A percentile compares a stretch with the other conserved stretches of the same genome.
phyloP scores from a whole-genome alignment of 352 stramenopile genomes.

The Globisporangium viniferum region DNA sequence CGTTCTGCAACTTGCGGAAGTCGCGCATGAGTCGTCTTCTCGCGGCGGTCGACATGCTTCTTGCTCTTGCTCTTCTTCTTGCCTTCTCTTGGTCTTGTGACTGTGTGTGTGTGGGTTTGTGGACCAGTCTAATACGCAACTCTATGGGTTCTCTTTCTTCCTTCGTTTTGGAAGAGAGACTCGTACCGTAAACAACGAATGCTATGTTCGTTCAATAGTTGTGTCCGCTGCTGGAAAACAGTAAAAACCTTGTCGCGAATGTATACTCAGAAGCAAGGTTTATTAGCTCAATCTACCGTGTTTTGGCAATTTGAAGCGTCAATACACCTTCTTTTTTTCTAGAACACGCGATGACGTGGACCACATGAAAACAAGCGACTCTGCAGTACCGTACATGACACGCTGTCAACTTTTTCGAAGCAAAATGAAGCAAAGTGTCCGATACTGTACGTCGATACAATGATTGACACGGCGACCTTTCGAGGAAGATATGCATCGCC shows the following conservation, averaged over 20 bases:
- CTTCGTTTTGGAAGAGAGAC: neutral
- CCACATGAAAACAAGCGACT: neutral
- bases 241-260: neutral
- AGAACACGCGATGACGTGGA: neutral
- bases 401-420: neutral
- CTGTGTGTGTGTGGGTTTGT: constrained; percentile 3
- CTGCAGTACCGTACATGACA: neutral
- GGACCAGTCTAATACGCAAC: constrained; percentile 1
- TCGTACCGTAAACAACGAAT: neutral
- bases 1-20: constrained; percentile 97
- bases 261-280: neutral
- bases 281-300: neutral
- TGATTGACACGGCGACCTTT: constrained; percentile 11
- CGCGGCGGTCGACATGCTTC: constrained; percentile 92
- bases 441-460: neutral
- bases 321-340: constrained; percentile 5
- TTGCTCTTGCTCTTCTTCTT: neutral
- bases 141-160: constrained; percentile 8
- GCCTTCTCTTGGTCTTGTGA: neutral
- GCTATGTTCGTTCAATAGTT: neutral
- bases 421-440: neutral
- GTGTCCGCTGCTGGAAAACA: neutral
- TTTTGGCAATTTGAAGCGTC: neutral
- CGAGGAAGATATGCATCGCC: neutral
- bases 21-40: constrained; percentile 96